A percentile compares a stretch with the other conserved stretches of the same genome.
These are phyloP conservation scores for Pisolithus albus DNA, from an alignment of 768 basidiomycete species.

Conservation along the genomic window DNA sequence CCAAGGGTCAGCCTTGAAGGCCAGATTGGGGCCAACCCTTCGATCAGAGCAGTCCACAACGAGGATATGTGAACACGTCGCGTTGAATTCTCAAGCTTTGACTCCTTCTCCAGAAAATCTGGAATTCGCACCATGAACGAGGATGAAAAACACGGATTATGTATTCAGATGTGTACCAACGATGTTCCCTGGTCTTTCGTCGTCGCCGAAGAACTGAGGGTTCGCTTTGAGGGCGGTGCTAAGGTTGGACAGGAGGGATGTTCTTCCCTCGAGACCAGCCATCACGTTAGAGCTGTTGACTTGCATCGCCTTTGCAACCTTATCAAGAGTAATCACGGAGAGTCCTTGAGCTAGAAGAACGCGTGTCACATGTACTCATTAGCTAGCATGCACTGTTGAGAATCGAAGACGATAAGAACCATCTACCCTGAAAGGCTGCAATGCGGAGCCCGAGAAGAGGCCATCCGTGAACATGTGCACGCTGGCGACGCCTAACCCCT, in stretches of 20 bases:
- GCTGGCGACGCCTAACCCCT: conserved; percentile 85
- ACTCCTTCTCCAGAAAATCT: conserved; percentile 67
- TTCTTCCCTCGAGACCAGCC: conserved; percentile 84
- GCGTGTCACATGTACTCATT: conserved; percentile 3
- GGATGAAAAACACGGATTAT: neutral
- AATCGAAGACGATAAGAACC: conserved; percentile 38
- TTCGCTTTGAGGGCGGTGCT: conserved; percentile 60
- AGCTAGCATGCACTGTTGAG: conserved; percentile 2
- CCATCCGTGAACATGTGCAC: conserved; percentile 84
- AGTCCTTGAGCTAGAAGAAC: conserved; percentile 60
- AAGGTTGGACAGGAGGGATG: conserved; percentile 68
- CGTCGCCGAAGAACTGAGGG: conserved; percentile 63
- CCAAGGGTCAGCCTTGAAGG: conserved; percentile 65
- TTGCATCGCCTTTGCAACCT: conserved; percentile 68
- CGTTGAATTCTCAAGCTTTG: conserved; percentile 33
- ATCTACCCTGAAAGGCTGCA: conserved; percentile 69
- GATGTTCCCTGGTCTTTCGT: conserved; percentile 76
- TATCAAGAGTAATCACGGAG: conserved; percentile 50
- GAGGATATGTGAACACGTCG: conserved; percentile 61
- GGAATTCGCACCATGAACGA: conserved; percentile 2
- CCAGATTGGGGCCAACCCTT: conserved; percentile 85
- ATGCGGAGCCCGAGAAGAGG: conserved; percentile 58
- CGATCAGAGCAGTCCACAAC: conserved; percentile 78
- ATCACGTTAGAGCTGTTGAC: conserved; percentile 74
- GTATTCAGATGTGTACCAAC: conserved; percentile 44